Evolutionary conservation across 192 early-diverging fungal species (phyloP), one percentile per base, ranked within the genome.

Genomic region (Coemansia sp.): DNA sequence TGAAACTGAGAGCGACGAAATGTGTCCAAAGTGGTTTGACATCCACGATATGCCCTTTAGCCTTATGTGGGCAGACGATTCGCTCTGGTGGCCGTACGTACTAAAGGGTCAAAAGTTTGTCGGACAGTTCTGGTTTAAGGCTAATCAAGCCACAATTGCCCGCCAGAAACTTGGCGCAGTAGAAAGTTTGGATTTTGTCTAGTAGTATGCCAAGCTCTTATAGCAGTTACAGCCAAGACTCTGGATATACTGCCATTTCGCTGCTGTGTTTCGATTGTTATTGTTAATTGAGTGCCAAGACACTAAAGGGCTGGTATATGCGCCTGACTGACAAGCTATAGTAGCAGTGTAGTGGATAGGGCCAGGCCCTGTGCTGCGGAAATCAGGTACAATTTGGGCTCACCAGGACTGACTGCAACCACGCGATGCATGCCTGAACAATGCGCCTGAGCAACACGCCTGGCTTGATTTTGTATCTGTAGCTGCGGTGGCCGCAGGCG

Each of bases 41-140:
- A 68, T 83, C 33, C 61, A 70, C 27, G 59, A 74, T 19, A 84
- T 92, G 75, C 92, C 92, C 1, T 93, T 78, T 64, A 73, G 79
- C 10, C 59, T 68, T 19, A 93, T 93, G 92, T 93, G 92, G 92
- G 71, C 86, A 4, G 92, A 93, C 63, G 92, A 91, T 66, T 3
- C 40, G 6, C 44, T 70, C 24, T 93, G 92, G 92, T 82, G 89
- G 62, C 91, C 91, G 1, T 69, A 75, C 21, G 37, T 86, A n/a
- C 60, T 88, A 9, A 27, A 69, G 3, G 68, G 57, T 10, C 59
- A 85, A n/a, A 56, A 36, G 29, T 88, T 89, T 62, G 66, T 77
- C 4, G 88, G 83, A 1, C 66, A 77, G 39, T 87, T 80, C 64
- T 78, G 85, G 72, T 81, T 88, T 53, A 68, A 75, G n/a, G 63